Base-by-base conservation (phyloP, 2,329 filamentous ascomycete genomes). In the Huntiella decipiens region DNA sequence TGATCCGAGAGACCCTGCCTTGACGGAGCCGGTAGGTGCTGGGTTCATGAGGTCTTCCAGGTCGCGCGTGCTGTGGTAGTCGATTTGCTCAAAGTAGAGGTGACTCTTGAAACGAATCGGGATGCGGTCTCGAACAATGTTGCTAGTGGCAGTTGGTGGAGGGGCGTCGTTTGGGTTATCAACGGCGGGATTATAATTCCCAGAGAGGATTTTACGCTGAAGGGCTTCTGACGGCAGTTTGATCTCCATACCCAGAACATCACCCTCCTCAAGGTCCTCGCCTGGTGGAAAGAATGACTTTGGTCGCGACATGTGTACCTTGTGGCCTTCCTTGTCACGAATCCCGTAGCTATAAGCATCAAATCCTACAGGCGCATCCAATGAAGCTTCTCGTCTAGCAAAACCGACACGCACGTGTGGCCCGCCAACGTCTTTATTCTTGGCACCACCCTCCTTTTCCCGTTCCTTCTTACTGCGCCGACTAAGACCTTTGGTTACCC, bases 321-420 rank as follows among this genome's bases (percentile, higher is more conserved):
- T 88, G 59, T 96, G 86, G 15, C 91, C 91, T 31, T 80, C 74
- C 17, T 87, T 79, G 56, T 98, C 91, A 38, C 87, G 81, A 48
- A 96, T 74, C 39, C 83, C 88, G 58, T 96, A 96, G 57, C 87
- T 93, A 63, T 96, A 95, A 37, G 82, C 82, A 57, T 92, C 84
- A 53, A 85, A 91, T 1, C 85, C 84, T 0, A 91, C 83, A 0
- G 84, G 84, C 1, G 79, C 81, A 60, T 92, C 85, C 1, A 91
- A 63, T 0, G 81, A 82, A 8, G 84, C 82, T 58, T 93, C 84
- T 42, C 84, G 69, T 51, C 84, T 66, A 2, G 82, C 82, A 66
- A 85, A 96, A 3, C 92, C 92, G 58, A 96, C 74, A 5, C 91
- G 81, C 17, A 96, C 79, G 57, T 71, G 82, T 56, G 67, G 71